Conservation (phyloP, 768 basidiomycete genomes). For the Boletus sp. region DNA sequence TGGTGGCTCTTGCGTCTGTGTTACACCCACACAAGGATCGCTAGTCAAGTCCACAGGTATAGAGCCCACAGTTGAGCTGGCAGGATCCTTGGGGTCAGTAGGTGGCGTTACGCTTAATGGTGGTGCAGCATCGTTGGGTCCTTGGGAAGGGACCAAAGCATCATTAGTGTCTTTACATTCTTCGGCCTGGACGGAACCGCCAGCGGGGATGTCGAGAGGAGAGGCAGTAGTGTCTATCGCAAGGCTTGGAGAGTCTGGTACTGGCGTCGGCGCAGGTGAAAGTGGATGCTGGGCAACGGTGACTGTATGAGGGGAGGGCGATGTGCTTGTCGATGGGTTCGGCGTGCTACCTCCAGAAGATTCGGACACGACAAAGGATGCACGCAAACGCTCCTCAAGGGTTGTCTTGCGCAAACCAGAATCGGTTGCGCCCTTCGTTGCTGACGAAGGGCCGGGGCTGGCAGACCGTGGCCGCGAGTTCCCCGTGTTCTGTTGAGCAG, state of each 20-base stretch:
- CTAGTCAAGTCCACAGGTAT: background rate
- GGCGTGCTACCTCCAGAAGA: constrained; percentile 44
- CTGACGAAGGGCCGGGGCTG: constrained; percentile 23
- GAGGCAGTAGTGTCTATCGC: background rate
- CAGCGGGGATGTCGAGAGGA: background rate
- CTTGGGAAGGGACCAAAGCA: background rate
- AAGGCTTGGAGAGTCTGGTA: constrained; percentile 39
- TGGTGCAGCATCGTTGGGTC: background rate
- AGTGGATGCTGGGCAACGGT: constrained; percentile 32
- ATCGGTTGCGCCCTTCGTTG: constrained; percentile 15
- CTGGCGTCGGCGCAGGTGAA: constrained; percentile 43
- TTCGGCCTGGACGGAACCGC: background rate
- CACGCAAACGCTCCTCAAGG: constrained; percentile 75
- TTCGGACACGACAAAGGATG: constrained; percentile 58
- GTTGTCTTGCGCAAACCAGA: constrained; percentile 47
- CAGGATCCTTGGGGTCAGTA: background rate
- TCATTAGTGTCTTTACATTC: background rate
- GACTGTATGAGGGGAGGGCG: constrained; percentile 35
- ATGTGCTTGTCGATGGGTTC: constrained; percentile 37
- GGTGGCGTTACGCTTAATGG: background rate
- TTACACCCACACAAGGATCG: background rate
- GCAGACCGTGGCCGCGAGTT: constrained; percentile 21
- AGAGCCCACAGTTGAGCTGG: background rate
- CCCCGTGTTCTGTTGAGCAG: constrained; percentile 23
- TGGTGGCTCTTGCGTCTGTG: background rate